Percentiles rank a stretch among this genome's conserved stretches.
Evolutionary conservation across 441 rosid genomes (phyloP).

Genomic region (Gossypium gossypioides): DNA sequence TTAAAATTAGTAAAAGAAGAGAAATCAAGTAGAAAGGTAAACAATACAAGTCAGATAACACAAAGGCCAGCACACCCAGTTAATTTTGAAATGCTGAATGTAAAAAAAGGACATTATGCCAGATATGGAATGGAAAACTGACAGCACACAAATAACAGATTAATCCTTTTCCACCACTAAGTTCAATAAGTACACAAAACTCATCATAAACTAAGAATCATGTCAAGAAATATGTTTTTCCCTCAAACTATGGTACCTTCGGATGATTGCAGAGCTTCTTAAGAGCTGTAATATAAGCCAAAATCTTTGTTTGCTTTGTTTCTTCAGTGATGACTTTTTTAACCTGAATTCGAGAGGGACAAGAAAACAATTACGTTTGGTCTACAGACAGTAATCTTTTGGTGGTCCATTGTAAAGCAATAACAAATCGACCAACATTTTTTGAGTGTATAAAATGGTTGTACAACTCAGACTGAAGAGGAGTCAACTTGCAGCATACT

Average conservation of each 20-base stretch:
- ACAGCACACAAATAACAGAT: background rate
- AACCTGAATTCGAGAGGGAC: constrained; percentile 43
- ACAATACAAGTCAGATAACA: background rate
- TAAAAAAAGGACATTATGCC: background rate
- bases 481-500: constrained; percentile 93
- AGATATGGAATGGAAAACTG: background rate
- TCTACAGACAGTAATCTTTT: background rate
- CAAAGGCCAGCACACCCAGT: background rate
- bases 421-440: constrained; percentile 49
- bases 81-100: background rate
- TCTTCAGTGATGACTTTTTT: constrained; percentile 73
- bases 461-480: constrained; percentile 75
- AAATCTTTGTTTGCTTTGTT: constrained; percentile 68
- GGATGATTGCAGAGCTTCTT: constrained; percentile 99
- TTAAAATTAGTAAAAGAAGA: background rate
- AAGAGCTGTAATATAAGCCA: constrained; percentile 96
- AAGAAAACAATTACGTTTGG: background rate
- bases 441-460: constrained; percentile 90
- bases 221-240: constrained; percentile 6
- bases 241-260: constrained; percentile 40
- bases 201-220: background rate
- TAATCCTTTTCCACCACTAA: background rate
- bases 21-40: constrained; percentile 2
- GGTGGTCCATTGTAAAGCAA: background rate
- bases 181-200: background rate